These are phyloP conservation scores for Fusarium fracticaudum DNA, from an alignment of 2,329 filamentous ascomycete species.

Conservation along the genomic window DNA sequence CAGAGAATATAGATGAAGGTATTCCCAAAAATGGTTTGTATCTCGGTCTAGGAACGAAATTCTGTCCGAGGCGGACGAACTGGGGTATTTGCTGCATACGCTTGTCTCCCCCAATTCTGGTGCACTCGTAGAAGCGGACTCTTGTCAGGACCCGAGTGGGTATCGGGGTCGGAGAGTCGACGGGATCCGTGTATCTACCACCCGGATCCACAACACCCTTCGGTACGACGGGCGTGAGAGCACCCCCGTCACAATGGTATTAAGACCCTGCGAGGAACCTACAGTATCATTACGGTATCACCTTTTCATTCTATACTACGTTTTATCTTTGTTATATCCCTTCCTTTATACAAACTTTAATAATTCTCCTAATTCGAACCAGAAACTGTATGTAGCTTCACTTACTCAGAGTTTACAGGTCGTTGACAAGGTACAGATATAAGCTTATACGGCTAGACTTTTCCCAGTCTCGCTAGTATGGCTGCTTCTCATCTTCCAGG, in stretches of 20 bases:
- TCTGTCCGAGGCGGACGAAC: constrained; percentile 3
- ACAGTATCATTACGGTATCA: not conserved
- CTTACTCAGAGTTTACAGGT: too few species aligned
- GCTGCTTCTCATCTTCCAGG: constrained; percentile 8
- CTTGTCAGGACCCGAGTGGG: constrained; percentile 11
- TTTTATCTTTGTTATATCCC: not conserved
- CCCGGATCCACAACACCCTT: constrained; percentile 10
- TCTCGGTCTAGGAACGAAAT: not conserved
- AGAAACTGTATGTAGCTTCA: constrained; percentile 3
- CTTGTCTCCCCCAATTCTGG: not conserved
- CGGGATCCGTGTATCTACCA: constrained; percentile 15
- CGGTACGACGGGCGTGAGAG: constrained; percentile 18
- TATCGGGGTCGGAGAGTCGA: constrained; percentile 28
- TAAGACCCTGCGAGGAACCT: constrained; percentile 24
- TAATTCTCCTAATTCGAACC: constrained; percentile 15
- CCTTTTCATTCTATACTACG: not conserved
- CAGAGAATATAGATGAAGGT: not conserved
- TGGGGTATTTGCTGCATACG: constrained; percentile 25
- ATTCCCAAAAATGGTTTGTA: not conserved
- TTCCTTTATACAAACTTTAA: not conserved
- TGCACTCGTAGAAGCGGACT: constrained; percentile 7
- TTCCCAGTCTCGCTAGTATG: constrained; percentile 18
- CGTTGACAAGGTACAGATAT: constrained; percentile 1
- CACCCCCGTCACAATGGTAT: constrained; percentile 7
- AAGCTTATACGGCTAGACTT: not conserved